Conservation (phyloP, 2,329 filamentous ascomycete genomes). For the Fusarium sp. region DNA sequence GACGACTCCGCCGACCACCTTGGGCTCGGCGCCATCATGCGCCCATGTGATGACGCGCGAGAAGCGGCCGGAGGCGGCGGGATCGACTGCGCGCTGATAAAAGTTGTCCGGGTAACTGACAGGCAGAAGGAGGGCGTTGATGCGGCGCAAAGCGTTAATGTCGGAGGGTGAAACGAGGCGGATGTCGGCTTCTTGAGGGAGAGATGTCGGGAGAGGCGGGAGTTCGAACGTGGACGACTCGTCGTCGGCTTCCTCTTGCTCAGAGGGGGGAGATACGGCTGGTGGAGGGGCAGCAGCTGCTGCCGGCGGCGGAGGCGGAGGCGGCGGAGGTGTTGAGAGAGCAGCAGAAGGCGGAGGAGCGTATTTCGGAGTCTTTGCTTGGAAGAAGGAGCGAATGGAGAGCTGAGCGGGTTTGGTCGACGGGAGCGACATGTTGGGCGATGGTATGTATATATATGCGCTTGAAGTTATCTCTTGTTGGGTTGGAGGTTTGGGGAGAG, state of each 20-base stretch:
- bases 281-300: slow-evolving; percentile 42
- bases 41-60: slow-evolving; percentile 68
- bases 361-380: slow-evolving; percentile 54
- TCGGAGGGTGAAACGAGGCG: slow-evolving; percentile 59
- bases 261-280: slow-evolving; percentile 36
- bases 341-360: slow-evolving; percentile 46
- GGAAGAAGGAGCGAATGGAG: slow-evolving; percentile 71
- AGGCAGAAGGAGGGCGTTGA: slow-evolving; percentile 70
- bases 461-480: not conserved
- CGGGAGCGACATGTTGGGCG: slow-evolving; percentile 52
- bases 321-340: slow-evolving; percentile 32
- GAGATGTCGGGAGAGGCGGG: slow-evolving; percentile 46
- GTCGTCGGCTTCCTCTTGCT: slow-evolving; percentile 14
- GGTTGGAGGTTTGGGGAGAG: not conserved
- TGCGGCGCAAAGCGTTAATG: slow-evolving; percentile 66
- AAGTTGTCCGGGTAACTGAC: slow-evolving; percentile 70
- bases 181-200: slow-evolving; percentile 61
- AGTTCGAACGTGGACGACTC: slow-evolving; percentile 31
- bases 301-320: slow-evolving; percentile 31
- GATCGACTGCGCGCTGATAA: slow-evolving; percentile 63
- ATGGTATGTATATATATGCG: not conserved
- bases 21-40: slow-evolving; percentile 53
- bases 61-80: slow-evolving; percentile 59
- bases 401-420: slow-evolving; percentile 55
- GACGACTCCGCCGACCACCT: slow-evolving; percentile 68